Conservation (phyloP, 2,329 filamentous ascomycete species). For the Aspergillus uvarum region DNA sequence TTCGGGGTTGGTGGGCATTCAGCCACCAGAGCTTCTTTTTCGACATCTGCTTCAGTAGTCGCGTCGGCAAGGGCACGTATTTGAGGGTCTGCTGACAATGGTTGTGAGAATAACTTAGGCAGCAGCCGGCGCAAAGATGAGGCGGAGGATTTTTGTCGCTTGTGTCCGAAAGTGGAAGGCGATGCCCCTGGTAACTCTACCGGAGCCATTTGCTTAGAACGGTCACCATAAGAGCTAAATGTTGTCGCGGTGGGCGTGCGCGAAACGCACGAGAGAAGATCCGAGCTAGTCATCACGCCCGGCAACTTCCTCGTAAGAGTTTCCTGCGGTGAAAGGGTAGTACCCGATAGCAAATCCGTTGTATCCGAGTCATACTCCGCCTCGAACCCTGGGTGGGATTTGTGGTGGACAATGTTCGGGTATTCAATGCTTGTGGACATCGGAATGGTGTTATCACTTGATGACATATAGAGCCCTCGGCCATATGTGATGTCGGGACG, state of each 20-base stretch:
- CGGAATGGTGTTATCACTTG: slow-evolving; percentile 23
- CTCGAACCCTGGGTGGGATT: slow-evolving; percentile 33
- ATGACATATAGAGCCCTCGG: slow-evolving; percentile 25
- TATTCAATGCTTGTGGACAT: slow-evolving; percentile 34
- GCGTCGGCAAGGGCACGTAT: slow-evolving; percentile 37
- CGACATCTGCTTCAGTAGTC: slow-evolving; percentile 26
- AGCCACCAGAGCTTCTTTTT: slow-evolving; percentile 24
- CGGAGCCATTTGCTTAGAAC: slow-evolving; percentile 13
- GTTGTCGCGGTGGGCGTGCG: slow-evolving; percentile 33
- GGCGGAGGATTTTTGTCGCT: slow-evolving; percentile 34
- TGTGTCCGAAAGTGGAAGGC: slow-evolving; percentile 22
- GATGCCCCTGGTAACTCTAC: slow-evolving; percentile 23
- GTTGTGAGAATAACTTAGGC: slow-evolving; percentile 31
- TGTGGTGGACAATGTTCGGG: slow-evolving; percentile 30
- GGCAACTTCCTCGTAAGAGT: slow-evolving; percentile 17
- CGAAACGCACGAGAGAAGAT: slow-evolving; percentile 29
- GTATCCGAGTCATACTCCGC: slow-evolving; percentile 28
- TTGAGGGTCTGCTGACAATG: slow-evolving; percentile 38
- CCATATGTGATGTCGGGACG: slow-evolving; percentile 34
- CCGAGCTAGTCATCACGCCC: slow-evolving; percentile 18
- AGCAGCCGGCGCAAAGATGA: slow-evolving; percentile 37
- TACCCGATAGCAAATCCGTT: slow-evolving; percentile 32
- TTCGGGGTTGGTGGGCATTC: slow-evolving; percentile 9
- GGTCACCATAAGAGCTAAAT: slow-evolving; percentile 22
- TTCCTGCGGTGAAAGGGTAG: slow-evolving; percentile 27